These are phyloP conservation scores for Colletotrichum tabaci DNA, from an alignment of 2,329 filamentous ascomycete genomes.

Conservation along the genomic window DNA sequence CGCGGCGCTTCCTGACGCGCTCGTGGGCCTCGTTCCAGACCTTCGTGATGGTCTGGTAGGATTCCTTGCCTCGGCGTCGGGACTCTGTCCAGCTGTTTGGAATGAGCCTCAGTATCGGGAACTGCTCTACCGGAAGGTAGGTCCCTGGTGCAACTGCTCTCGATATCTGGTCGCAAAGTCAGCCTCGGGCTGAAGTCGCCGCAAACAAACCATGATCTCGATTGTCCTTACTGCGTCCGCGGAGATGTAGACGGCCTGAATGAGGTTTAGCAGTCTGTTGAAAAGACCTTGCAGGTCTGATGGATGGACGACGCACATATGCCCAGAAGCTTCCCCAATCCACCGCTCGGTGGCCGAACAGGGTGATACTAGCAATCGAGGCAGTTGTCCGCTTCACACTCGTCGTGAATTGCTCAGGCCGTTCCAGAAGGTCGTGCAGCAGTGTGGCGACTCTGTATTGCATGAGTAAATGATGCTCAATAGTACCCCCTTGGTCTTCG, in stretches of 20 bases:
- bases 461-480: background rate
- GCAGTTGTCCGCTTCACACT: conserved; percentile 27
- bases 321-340: conserved; percentile 28
- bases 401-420: conserved; percentile 10
- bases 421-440: conserved; percentile 26
- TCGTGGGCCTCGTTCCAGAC: conserved; percentile 56
- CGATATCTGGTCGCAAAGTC: conserved; percentile 41
- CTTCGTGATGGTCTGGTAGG: conserved; percentile 57
- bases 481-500: fast-evolving
- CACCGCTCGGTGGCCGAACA: conserved; percentile 21
- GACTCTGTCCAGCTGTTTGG: conserved; percentile 61
- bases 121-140: conserved; percentile 65
- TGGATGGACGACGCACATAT: background rate
- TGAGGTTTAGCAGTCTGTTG: background rate
- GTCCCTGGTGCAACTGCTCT: conserved; percentile 62
- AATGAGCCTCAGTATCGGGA: conserved; percentile 59
- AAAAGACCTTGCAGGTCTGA: fast-evolving
- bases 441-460: conserved; percentile 2
- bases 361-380: conserved; percentile 16
- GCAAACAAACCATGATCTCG: too few species aligned
- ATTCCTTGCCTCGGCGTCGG: conserved; percentile 51
- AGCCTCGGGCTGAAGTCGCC: background rate
- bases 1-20: conserved; percentile 52
- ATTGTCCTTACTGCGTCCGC: conserved; percentile 11
- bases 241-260: conserved; percentile 17